These are phyloP conservation scores for Psidium guajava DNA, from an alignment of 345 rosid species.

Conservation along the genomic window DNA sequence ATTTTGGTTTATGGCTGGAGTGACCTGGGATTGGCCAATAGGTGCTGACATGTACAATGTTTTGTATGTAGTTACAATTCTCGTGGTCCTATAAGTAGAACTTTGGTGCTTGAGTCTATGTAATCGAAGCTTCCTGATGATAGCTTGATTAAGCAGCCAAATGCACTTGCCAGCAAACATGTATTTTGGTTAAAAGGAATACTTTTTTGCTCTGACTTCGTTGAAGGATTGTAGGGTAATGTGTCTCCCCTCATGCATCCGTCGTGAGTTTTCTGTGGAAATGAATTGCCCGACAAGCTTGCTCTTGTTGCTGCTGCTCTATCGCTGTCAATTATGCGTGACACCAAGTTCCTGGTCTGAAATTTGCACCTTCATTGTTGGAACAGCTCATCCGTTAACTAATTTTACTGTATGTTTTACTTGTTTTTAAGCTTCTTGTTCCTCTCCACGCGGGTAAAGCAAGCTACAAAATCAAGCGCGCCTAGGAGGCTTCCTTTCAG, in stretches of 20 bases:
- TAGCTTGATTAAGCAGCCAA: not conserved
- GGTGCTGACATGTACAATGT: not conserved
- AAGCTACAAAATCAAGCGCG: no score
- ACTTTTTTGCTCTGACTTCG: not conserved
- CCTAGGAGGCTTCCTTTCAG: no score
- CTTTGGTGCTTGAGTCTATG: accelerated
- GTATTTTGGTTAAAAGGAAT: not conserved
- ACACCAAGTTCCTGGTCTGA: no score
- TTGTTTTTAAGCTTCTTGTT: no score
- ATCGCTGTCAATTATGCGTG: no score
- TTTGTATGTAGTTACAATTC: not conserved
- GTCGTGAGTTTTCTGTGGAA: no score
- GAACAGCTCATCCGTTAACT: no score
- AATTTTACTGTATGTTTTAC: no score
- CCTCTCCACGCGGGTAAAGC: no score
- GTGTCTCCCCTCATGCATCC: not conserved
- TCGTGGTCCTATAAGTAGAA: not conserved
- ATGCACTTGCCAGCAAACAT: not conserved
- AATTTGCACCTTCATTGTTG: no score
- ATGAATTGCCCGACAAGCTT: no score
- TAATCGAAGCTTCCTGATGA: not conserved
- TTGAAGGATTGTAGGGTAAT: not conserved
- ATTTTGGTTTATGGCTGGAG: not conserved
- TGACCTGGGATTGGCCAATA: not conserved
- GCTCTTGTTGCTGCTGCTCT: no score